Percentiles rank a stretch among this genome's conserved stretches.
Evolutionary conservation across 345 rosid genomes (phyloP).

Genomic region (Crucihimalaya himalaica): DNA sequence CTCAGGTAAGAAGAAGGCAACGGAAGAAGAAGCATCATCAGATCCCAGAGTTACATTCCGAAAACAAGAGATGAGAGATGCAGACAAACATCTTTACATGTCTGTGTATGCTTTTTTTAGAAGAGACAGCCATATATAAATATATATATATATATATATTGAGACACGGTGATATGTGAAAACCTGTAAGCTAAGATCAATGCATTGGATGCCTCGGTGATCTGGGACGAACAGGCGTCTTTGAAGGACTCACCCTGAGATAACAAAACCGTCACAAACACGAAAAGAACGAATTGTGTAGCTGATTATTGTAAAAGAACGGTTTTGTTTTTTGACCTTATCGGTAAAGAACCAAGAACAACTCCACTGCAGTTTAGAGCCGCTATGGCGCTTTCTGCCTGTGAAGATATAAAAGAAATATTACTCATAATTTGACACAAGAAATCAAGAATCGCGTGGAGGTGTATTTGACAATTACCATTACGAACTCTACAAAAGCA

Average conservation of each 20-base stretch:
- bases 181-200: slow-evolving; percentile 45
- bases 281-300: background rate
- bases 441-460: background rate
- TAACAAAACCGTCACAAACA: slow-evolving; percentile 2
- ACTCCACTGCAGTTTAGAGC: slow-evolving; percentile 97
- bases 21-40: slow-evolving; percentile 28
- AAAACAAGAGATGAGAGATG: slow-evolving; percentile 41
- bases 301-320: slow-evolving; percentile 4
- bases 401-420: slow-evolving; percentile 14
- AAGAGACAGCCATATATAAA: slow-evolving; percentile 22
- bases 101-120: slow-evolving; percentile 38
- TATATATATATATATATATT: slow-evolving; percentile 5
- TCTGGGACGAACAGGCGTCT: slow-evolving; percentile 96
- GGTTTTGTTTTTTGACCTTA: slow-evolving; percentile 54
- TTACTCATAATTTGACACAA: background rate
- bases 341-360: slow-evolving; percentile 85
- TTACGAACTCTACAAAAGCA: slow-evolving; percentile 80
- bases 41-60: slow-evolving; percentile 38
- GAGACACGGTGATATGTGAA: slow-evolving; percentile 22
- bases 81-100: slow-evolving; percentile 48
- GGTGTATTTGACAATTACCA: slow-evolving; percentile 43
- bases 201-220: slow-evolving; percentile 74
- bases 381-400: slow-evolving; percentile 98
- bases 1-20: slow-evolving; percentile 23
- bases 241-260: slow-evolving; percentile 95